Base-by-base conservation (phyloP, 192 early-diverging fungal species). In the Entomortierella lignicola region DNA sequence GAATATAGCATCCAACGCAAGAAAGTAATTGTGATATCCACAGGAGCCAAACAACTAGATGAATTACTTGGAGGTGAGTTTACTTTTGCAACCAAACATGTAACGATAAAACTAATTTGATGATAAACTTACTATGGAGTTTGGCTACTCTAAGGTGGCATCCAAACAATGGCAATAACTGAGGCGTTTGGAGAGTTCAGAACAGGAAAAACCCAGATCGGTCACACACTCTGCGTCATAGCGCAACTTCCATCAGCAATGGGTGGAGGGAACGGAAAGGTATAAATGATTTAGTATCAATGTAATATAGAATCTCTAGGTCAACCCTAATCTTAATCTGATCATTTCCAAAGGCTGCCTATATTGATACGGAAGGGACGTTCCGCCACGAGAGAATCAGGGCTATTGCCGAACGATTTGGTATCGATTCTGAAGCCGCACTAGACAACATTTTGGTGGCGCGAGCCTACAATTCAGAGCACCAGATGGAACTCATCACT, bases 131-230 rank as follows among this genome's bases (percentile, higher is more conserved):
- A 39, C 8, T 25, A 25, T 15, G 18, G 52, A 17, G 13, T 55
- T 15, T 42, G 11, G 18, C 18, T 25, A 55, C 2, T 41, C 51
- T 15, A 34, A 86, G 88, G 94, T 10, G 94, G 94, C 34, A 85
- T 96, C 44, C 91, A 95, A 62, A 88, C 90, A 11, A 91, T 91
- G 88, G 87, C 89, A 17, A 93, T 96, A 53, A 96, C 94, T 2
- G 94, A 96, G 74, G 93, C 87, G 15, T 96, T 95, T 83, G 94
- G 94, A 15, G 93, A 95, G 72, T 96, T 93, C 72, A 81, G 94
- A 30, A 96, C 94, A 8, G 94, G 94, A 1, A 96, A 96, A 64
- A 96, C 93, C 1, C 93, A 96, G 73, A 72, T 96, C 2, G 86
- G 83, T 13, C 94, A 94, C 62, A 96, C 94, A 0, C 72, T 96